Evolutionary conservation across 495 filamentous ascomycete genomes (phyloP).

Genomic region (Aspergillus cavernicola): DNA sequence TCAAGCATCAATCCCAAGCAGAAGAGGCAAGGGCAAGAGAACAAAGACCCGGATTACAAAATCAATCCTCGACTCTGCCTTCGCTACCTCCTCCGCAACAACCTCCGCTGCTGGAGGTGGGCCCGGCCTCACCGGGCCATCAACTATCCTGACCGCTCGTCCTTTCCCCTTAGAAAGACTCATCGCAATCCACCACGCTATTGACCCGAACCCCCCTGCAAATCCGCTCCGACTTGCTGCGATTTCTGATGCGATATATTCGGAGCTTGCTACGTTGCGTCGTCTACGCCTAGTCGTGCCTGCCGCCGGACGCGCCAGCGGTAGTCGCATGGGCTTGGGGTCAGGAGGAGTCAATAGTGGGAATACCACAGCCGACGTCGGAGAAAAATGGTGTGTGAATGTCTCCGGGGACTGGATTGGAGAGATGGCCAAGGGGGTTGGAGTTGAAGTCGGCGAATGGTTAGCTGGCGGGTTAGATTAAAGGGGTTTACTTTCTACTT

Average conservation of each 20-base stretch:
- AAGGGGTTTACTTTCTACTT: background rate
- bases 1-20: conserved; percentile 28
- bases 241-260: conserved; percentile 59
- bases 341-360: conserved; percentile 32
- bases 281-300: conserved; percentile 71
- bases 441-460: conserved; percentile 48
- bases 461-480: conserved; percentile 45
- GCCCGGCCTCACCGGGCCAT: conserved; percentile 57
- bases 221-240: conserved; percentile 45
- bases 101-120: conserved; percentile 35
- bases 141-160: conserved; percentile 66
- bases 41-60: conserved; percentile 47
- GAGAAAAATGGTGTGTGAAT: conserved; percentile 48
- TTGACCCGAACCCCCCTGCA: conserved; percentile 61
- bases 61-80: conserved; percentile 40
- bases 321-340: conserved; percentile 22
- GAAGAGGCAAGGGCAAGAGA: conserved; percentile 38
- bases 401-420: conserved; percentile 47
- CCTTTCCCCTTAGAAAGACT: conserved; percentile 85
- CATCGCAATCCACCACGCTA: conserved; percentile 79
- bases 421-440: conserved; percentile 44
- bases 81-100: conserved; percentile 37
- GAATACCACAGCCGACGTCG: conserved; percentile 38
- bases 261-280: conserved; percentile 75
- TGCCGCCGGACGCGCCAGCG: conserved; percentile 43